Evolutionary conservation across 345 rosid genomes (phyloP), one percentile per base, ranked within the genome.

Genomic region (Cardiospermum halicacabum): DNA sequence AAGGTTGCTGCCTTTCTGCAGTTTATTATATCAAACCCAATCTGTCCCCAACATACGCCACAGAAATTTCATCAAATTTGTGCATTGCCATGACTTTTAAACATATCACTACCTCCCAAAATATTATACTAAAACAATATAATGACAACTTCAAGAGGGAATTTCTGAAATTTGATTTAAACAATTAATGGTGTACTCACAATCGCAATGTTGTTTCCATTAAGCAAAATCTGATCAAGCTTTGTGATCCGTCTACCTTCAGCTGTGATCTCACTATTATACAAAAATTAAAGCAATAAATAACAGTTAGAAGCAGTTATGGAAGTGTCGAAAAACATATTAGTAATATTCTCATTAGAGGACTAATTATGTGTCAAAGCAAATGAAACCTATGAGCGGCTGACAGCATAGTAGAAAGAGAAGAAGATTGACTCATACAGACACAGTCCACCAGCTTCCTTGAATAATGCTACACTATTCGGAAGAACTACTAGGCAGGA

Each of bases 161-260:
- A 27, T 25, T 24, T 11, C 30, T 21, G 31, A 2, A 36, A 36
- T 5, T n/a, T 5, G 31, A 32, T n/a, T 28, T 27, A 62, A 50
- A 7, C 39, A n/a, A 26, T 50, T 34, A 18, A 53, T 9, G 7
- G 25, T 39, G 10, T 45, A 79, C 97, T 85, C 79, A 91, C 96
- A 69, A 89, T 89, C 51, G 97, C 97, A 59, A 91, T 91, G 81
- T 91, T 87, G 84, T 91, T 94, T 65, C 99, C 96, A 19, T 91
- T 94, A 57, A 89, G 95, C 67, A 95, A 72, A 69, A 95, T 95
- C 75, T 91, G 96, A 80, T 91, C 96, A 60, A 91, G 97, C 90
- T 91, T 95, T 22, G 97, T 89, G 43, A 91, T 83, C 67, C 97
- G 75, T 60, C 89, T 79, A 58, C 96, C 97, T 81, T 94, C 99